Percentiles rank a stretch among this genome's conserved stretches.
These are phyloP conservation scores for Cystobasidium onofrii DNA, from an alignment of 768 basidiomycete species.

Conservation along the genomic window DNA sequence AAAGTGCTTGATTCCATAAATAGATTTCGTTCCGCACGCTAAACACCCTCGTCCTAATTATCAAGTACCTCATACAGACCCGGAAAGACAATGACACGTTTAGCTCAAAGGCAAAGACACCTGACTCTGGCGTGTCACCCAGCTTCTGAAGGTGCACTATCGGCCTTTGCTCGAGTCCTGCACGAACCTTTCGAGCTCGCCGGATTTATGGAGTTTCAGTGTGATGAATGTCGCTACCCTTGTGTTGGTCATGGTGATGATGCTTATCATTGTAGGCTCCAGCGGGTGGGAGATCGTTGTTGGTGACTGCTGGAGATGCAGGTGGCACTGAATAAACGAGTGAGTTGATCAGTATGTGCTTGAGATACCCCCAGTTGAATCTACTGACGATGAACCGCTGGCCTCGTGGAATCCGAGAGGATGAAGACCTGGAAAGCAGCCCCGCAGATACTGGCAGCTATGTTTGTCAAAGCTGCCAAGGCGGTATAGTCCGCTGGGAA, in stretches of 20 bases:
- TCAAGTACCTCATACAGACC: too few species aligned
- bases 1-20: too few species aligned
- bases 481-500: constrained; percentile 22
- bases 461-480: constrained; percentile 27
- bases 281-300: not conserved
- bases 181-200: too few species aligned
- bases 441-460: constrained; percentile 16
- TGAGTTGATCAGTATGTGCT: not conserved
- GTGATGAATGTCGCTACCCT: not conserved
- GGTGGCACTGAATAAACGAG: not conserved
- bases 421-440: constrained; percentile 34
- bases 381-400: not conserved
- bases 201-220: not conserved
- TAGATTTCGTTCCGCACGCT: too few species aligned
- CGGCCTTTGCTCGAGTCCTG: too few species aligned
- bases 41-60: too few species aligned
- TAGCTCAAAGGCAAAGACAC: too few species aligned
- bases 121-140: too few species aligned
- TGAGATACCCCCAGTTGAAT: not conserved
- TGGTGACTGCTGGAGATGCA: not conserved
- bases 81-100: too few species aligned
- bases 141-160: too few species aligned
- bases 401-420: constrained; percentile 30
- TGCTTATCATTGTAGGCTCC: not conserved
- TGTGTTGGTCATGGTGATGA: not conserved